Evolutionary conservation across 225 moss, liverwort and hornwort genomes (phyloP), one percentile per base, ranked within the genome.

Genomic region (Takakia lepidozioides): DNA sequence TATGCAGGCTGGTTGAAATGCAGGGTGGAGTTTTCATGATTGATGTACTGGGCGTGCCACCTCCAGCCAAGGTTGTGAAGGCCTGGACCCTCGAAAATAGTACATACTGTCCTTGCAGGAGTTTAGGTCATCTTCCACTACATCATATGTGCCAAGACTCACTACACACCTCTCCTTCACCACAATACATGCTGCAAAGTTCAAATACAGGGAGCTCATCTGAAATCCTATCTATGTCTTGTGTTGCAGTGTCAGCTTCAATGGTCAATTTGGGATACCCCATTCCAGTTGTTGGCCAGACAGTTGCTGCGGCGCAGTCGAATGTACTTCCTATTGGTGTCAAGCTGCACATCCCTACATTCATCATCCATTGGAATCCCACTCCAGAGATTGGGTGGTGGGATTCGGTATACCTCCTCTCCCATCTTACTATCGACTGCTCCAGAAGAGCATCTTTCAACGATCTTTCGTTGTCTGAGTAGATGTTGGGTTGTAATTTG

Each of bases 301-400:
- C 70, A 40, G 66, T 60, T 19, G 75, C 75, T 11, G 74, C 78
- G 28, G 82, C 84, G 18, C 58, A 75, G 1, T 50, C 45, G 37
- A 69, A 73, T 24, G 47, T 90, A 37, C 57, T 90, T 10, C 95
- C 95, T 0, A 87, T 90, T 25, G 84, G 76, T 27, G 66, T 90
- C 46, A 66, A 72, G 4, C 58, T 84, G 28, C 59, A 66, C 29
- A 74, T 90, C 38, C 86, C 95, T 14, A 54, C 56, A 18, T 67
- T 80, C 38, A 80, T 95, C 29, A 67, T 85, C 38, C 80, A 87
- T 67, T 75, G 80, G 79, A 75, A 78, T 25, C 63, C 73, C 15
- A 73, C 55, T 27, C 90, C 95, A 16, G 87, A 85, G 66, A 59
- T 95, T 46, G 95, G 95, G 66, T 95, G 95, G 95, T 95, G 95